Evolutionary conservation across 768 basidiomycete genomes (phyloP), one percentile per base, ranked within the genome.

Genomic region (Tylopilus plumbeoviolaceoides): DNA sequence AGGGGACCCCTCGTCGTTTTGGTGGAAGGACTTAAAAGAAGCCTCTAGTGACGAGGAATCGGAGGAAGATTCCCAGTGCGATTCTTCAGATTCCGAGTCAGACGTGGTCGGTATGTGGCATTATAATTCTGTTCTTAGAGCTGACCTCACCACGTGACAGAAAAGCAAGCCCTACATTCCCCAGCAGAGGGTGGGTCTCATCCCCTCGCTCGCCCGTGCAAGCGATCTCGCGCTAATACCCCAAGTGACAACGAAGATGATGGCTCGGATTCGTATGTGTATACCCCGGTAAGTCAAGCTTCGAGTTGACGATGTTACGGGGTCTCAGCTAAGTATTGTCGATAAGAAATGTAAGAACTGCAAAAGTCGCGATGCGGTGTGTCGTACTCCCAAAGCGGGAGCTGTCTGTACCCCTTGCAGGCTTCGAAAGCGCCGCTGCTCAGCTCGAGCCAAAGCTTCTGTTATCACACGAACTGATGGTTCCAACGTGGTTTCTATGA

Each of bases 1-100:
- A 0, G 59, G 59, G 1, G 48, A 57, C 20, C 54, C 51, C 0
- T 4, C 31, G 17, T 52, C 54, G 8, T 56, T 53, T 23, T 60
- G 59, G 59, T 60, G 59, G 59, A 21, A 8, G 12, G 25, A 36
- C 3, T 3, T 48, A 8, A 44, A 40, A 14, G 35, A 17, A 40
- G 38, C 28, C 4, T 30, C n/a, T 1, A 18, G 6, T 1, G 14
- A 21, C 5, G 17, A 40, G 5, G 36, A 31, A 4, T 23, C 23
- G 23, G 23, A 23, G 23, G 23, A 23, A 23, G 23, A 23, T 23
- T 23, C 23, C 23, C 23, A 3, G 23, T 23, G 23, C 3, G 3
- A 23, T 23, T 23, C 23, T 23, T 23, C 23, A 23, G 23, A 23
- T 5, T 5, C 23, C 23, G 23, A 23, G 23, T 23, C 5, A 5